Conservation (phyloP, 1,284 basidiomycete genomes). For the Puccinia triticina region DNA sequence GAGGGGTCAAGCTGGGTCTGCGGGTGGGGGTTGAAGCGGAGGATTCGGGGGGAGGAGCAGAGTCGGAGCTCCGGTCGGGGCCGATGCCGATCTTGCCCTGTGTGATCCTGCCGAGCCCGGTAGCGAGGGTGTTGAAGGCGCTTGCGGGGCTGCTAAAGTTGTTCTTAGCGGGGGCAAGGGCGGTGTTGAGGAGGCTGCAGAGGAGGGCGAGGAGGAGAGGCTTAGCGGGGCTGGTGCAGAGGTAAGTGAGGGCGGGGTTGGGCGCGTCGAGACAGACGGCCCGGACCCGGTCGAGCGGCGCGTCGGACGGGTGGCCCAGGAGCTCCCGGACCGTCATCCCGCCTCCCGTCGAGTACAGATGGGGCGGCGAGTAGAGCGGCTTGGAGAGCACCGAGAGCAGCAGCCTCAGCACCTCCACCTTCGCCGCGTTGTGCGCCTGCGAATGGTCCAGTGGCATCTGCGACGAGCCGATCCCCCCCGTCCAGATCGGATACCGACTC, state of each 20-base stretch:
- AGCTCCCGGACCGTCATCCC: neutral
- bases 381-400: constrained; percentile 43
- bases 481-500: constrained; percentile 45
- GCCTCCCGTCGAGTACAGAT: constrained; percentile 13
- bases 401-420: constrained; percentile 41
- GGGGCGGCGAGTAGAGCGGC: constrained; percentile 38
- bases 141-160: constrained; percentile 21
- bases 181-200: constrained; percentile 47
- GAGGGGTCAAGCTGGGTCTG: constrained; percentile 10
- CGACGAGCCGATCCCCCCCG: constrained; percentile 41
- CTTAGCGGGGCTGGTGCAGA: constrained; percentile 23
- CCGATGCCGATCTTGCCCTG: constrained; percentile 27
- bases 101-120: constrained; percentile 37
- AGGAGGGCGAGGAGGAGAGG: constrained; percentile 31
- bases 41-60: constrained; percentile 8
- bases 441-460: constrained; percentile 37
- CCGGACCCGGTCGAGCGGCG: neutral
- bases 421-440: constrained; percentile 38
- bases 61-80: neutral
- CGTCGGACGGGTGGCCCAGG: neutral
- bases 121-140: constrained; percentile 38
- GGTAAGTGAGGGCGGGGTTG: constrained; percentile 40
- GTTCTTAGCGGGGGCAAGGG: constrained; percentile 36
- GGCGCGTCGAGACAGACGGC: neutral
- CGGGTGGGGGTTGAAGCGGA: neutral